Evolutionary conservation across 805 yeast species (phyloP).

Genomic region (Ogataea pini): DNA sequence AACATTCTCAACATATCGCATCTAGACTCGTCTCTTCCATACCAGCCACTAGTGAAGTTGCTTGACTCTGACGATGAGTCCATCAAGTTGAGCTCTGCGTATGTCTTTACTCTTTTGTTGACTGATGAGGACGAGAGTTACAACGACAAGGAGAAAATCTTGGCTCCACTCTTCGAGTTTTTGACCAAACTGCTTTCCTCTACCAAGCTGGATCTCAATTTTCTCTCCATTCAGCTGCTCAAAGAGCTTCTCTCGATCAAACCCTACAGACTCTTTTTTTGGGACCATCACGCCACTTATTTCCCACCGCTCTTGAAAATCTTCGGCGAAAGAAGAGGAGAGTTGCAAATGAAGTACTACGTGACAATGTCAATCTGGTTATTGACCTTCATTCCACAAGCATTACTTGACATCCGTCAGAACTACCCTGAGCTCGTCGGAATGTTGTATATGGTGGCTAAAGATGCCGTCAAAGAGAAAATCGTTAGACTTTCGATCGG

Average conservation of each 20-base stretch:
- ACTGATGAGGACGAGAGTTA: constrained; percentile 24
- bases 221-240: constrained; percentile 63
- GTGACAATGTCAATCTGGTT: constrained; percentile 81
- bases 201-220: constrained; percentile 52
- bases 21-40: constrained; percentile 51
- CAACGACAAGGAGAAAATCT: constrained; percentile 35
- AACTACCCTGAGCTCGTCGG: constrained; percentile 57
- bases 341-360: constrained; percentile 83
- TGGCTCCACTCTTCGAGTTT: constrained; percentile 41
- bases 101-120: constrained; percentile 54
- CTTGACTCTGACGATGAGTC: constrained; percentile 58
- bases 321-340: constrained; percentile 45
- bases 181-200: constrained; percentile 35
- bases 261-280: constrained; percentile 52
- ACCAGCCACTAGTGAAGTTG: constrained; percentile 51
- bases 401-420: constrained; percentile 49
- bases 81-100: constrained; percentile 55
- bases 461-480: constrained; percentile 88
- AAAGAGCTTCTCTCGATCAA: constrained; percentile 60
- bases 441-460: constrained; percentile 57
- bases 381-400: constrained; percentile 65
- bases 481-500: constrained; percentile 83
- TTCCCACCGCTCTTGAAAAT: constrained; percentile 53
- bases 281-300: constrained; percentile 43
- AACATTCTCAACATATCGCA: constrained; percentile 41